Evolutionary conservation across 2,329 filamentous ascomycete genomes (phyloP), one percentile per base, ranked within the genome.

Genomic region (Diatrype stigma): DNA sequence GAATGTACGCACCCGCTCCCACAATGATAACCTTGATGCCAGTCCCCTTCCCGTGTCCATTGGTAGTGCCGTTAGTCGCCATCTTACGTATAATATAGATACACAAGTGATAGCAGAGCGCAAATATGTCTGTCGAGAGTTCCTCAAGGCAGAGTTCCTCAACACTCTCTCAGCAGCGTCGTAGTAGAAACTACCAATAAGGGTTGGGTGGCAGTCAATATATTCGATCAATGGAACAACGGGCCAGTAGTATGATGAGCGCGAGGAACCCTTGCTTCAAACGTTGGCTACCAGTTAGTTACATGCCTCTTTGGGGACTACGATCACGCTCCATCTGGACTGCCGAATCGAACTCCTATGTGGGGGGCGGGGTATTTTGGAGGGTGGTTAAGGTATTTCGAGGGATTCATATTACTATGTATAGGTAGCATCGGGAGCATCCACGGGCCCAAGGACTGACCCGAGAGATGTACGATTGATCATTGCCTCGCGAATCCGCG

Each of bases 11-110:
- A 74, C 72, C 75, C 61, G 65, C 77, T 30, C 72, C 72, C 8
- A 75, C 72, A 17, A 82, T 70, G 28, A 81, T 69, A 3, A 81
- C 76, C 48, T 77, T 78, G 60, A 81, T 76, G 14, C 76, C 77
- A 1, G 77, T 78, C 23, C 55, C 48, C 42, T 49, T 49, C 6
- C 47, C 38, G 44, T 50, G 46, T 35, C 53, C 52, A 26, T 57
- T 60, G 40, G 22, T 51, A 22, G 46, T 47, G 11, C 55, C 53
- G 48, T 61, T 59, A 22, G 46, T 46, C 26, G 54, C 42, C 62
- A 65, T 63, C 14, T 44, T 44, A 10, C 10, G 10, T 5, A 10
- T 30, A 30, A n/a, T n/a, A n/a, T n/a, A n/a, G n/a, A n/a, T n/a
- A n/a, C n/a, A n/a, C n/a, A n/a, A n/a, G n/a, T n/a, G n/a, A 30